A percentile compares a stretch with the other conserved stretches of the same genome.
Conservation (phyloP, 2,329 filamentous ascomycete species). For the Hypocreales sp. region DNA sequence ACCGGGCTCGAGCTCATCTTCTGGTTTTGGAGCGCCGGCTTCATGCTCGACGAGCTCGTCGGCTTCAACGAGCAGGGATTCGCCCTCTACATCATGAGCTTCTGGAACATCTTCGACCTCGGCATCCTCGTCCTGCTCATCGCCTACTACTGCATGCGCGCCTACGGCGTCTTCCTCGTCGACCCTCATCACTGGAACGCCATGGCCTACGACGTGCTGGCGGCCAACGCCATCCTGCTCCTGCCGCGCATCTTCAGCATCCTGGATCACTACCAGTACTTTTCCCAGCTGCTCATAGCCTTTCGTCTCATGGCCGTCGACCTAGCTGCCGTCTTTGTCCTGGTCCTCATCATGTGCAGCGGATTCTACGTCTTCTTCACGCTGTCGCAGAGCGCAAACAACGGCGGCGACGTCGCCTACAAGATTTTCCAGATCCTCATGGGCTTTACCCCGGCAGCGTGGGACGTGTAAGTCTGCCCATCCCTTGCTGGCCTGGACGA, state of each 20-base stretch:
- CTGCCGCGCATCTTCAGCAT: slow-evolving; percentile 86
- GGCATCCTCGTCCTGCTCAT: slow-evolving; percentile 77
- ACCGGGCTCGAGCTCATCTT: slow-evolving; percentile 77
- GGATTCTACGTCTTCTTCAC: slow-evolving; percentile 95
- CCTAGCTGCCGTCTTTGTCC: slow-evolving; percentile 65
- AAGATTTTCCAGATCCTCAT: slow-evolving; percentile 87
- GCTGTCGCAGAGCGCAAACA: slow-evolving; percentile 56
- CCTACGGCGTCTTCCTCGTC: slow-evolving; percentile 74
- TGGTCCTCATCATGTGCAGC: slow-evolving; percentile 78
- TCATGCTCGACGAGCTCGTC: slow-evolving; percentile 91
- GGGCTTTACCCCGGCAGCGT: slow-evolving; percentile 90
- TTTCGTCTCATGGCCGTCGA: slow-evolving; percentile 92
- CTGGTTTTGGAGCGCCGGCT: slow-evolving; percentile 96
- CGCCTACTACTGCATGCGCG: slow-evolving; percentile 76
- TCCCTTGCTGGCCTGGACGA: neutral
- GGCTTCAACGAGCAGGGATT: slow-evolving; percentile 96
- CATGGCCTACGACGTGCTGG: slow-evolving; percentile 87
- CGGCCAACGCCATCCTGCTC: slow-evolving; percentile 76
- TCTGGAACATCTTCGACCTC: slow-evolving; percentile 93
- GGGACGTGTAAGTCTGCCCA: slow-evolving; percentile 52
- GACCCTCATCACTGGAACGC: slow-evolving; percentile 62
- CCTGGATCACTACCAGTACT: slow-evolving; percentile 89
- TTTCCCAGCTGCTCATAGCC: slow-evolving; percentile 84
- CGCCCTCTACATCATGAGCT: slow-evolving; percentile 90
- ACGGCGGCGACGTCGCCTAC: slow-evolving; percentile 65